Evolutionary conservation across 2,329 filamentous ascomycete species (phyloP).

Genomic region (Penicillium concentricum): DNA sequence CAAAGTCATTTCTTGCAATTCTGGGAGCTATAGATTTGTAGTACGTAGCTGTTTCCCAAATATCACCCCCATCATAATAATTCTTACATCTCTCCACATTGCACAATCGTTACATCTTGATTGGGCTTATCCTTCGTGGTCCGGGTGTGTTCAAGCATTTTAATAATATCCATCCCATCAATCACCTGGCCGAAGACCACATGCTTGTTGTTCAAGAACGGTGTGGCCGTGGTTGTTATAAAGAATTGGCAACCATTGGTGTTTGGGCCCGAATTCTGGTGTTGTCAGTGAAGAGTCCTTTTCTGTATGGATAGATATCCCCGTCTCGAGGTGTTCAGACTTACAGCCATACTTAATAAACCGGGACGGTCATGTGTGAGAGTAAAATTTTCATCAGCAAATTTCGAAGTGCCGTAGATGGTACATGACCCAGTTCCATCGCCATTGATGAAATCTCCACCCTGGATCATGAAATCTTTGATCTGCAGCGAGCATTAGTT

Average conservation of each 20-base stretch:
- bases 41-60: background rate
- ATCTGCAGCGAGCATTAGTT: slow-evolving; percentile 57
- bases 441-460: slow-evolving; percentile 90
- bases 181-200: slow-evolving; percentile 92
- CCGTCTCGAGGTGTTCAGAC: slow-evolving; percentile 34
- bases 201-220: slow-evolving; percentile 88
- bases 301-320: background rate
- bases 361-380: slow-evolving; percentile 77
- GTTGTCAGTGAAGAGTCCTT: background rate
- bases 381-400: slow-evolving; percentile 86
- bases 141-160: slow-evolving; percentile 88
- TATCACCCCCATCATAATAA: background rate
- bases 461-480: slow-evolving; percentile 95
- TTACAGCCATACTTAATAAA: slow-evolving; percentile 87
- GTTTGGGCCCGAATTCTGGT: slow-evolving; percentile 81
- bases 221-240: slow-evolving; percentile 84
- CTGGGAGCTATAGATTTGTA: background rate
- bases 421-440: slow-evolving; percentile 85
- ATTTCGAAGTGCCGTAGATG: slow-evolving; percentile 82
- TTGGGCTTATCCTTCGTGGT: slow-evolving; percentile 82
- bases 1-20: background rate
- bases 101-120: slow-evolving; percentile 76
- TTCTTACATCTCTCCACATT: slow-evolving; percentile 88
- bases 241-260: slow-evolving; percentile 98
- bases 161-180: slow-evolving; percentile 85